These are phyloP conservation scores for Taiwanofungus camphoratus DNA, from an alignment of 1,284 basidiomycete species.

Conservation along the genomic window DNA sequence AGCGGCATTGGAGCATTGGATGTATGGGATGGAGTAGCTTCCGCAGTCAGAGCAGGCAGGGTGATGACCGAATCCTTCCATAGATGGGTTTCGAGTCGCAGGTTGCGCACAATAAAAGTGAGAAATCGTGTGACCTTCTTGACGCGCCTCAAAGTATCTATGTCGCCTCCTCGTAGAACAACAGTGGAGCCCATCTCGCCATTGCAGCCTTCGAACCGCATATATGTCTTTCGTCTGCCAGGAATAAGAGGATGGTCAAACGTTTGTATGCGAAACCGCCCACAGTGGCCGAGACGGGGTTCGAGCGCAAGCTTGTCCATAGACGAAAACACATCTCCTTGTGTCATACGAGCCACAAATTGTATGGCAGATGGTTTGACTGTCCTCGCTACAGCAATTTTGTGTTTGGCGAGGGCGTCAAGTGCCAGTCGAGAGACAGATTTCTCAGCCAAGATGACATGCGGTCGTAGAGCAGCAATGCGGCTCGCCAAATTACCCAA, in stretches of 20 bases:
- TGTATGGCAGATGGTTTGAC: slow-evolving; percentile 88
- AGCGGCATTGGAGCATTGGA: slow-evolving; percentile 14
- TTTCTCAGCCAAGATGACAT: slow-evolving; percentile 89
- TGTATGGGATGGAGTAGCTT: slow-evolving; percentile 50
- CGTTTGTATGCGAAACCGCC: slow-evolving; percentile 86
- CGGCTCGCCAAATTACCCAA: slow-evolving; percentile 85
- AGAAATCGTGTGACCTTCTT: slow-evolving; percentile 93
- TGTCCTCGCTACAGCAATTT: slow-evolving; percentile 87
- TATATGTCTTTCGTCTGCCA: slow-evolving; percentile 88
- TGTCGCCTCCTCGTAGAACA: slow-evolving; percentile 85
- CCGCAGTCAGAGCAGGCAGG: slow-evolving; percentile 58
- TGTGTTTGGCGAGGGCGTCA: slow-evolving; percentile 82
- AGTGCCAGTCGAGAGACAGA: slow-evolving; percentile 90
- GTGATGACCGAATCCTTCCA: slow-evolving; percentile 93
- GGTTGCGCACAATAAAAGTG: slow-evolving; percentile 85
- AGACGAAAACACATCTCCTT: slow-evolving; percentile 91
- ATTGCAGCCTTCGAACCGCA: slow-evolving; percentile 95
- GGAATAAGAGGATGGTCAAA: slow-evolving; percentile 92
- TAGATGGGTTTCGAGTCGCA: slow-evolving; percentile 91
- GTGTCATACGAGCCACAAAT: slow-evolving; percentile 89
- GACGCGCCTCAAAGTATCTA: slow-evolving; percentile 74
- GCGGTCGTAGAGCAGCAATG: slow-evolving; percentile 87
- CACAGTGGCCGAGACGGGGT: slow-evolving; percentile 86
- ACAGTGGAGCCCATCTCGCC: slow-evolving; percentile 93
- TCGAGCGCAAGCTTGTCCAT: slow-evolving; percentile 93